Conservation (phyloP, 257 asterid species). For the Perilla frutescens region DNA sequence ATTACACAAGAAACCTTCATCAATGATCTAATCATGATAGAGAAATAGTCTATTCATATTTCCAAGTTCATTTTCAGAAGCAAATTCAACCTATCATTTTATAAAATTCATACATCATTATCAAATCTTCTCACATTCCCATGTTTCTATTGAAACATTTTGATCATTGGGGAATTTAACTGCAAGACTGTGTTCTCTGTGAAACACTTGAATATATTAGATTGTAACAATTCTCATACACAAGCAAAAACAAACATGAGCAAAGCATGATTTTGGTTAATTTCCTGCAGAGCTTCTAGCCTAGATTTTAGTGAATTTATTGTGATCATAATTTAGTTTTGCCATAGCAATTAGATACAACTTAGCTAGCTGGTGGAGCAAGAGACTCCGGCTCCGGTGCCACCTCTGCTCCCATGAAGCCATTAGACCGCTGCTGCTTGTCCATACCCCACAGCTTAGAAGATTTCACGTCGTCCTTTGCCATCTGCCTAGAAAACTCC, state of each 20-base stretch:
- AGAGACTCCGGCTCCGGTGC: constrained; percentile 57
- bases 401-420: constrained; percentile 64
- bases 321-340: constrained; percentile 8
- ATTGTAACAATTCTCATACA: not conserved
- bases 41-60: too few species aligned
- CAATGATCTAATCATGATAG: too few species aligned
- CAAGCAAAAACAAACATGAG: not conserved
- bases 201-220: not conserved
- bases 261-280: not conserved
- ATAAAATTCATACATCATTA: too few species aligned
- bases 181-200: too few species aligned
- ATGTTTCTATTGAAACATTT: too few species aligned
- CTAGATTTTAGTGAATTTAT: constrained; percentile 1
- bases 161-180: too few species aligned
- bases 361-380: constrained; percentile 54
- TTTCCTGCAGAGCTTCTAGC: not conserved
- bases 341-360: constrained; percentile 8
- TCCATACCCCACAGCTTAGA: constrained; percentile 81
- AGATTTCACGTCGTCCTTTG: constrained; percentile 71
- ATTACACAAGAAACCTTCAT: too few species aligned
- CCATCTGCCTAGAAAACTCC: constrained; percentile 88
- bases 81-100: too few species aligned
- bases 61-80: too few species aligned
- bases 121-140: too few species aligned
- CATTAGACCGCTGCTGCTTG: constrained; percentile 48